These are phyloP conservation scores for Exophiala phaeomuriformis DNA, from an alignment of 2,329 filamentous ascomycete species.

Conservation along the genomic window DNA sequence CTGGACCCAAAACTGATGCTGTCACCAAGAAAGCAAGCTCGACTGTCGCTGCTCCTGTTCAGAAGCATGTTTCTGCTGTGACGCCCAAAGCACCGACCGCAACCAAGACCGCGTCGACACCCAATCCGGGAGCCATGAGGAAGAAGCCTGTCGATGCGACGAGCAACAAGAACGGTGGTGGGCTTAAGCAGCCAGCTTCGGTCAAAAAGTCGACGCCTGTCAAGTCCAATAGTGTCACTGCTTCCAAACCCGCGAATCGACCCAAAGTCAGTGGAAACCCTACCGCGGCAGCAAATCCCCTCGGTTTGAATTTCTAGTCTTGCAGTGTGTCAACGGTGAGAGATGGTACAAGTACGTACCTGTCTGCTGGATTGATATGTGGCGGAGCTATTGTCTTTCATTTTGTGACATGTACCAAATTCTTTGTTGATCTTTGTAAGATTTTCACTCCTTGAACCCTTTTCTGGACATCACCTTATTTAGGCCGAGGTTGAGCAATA, in stretches of 20 bases:
- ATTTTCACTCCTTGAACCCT: no score
- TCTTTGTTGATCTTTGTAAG: no score
- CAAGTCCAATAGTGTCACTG: constrained; percentile 8
- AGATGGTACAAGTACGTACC: no score
- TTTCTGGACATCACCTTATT: no score
- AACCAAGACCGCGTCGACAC: constrained; percentile 5
- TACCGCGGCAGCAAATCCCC: constrained; percentile 19
- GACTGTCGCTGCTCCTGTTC: not conserved
- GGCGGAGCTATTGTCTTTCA: no score
- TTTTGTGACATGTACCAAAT: no score
- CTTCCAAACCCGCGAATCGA: constrained; percentile 6
- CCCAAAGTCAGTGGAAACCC: constrained; percentile 7
- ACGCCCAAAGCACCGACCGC: constrained; percentile 5
- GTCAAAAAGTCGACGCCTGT: constrained; percentile 7
- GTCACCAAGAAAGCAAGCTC: constrained; percentile 7
- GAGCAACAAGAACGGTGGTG: not conserved
- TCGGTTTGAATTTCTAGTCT: constrained; percentile 14
- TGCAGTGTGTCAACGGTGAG: no score
- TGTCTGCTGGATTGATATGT: no score
- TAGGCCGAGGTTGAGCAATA: no score
- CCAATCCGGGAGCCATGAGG: constrained; percentile 22
- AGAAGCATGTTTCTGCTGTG: constrained; percentile 9
- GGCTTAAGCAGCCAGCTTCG: not conserved
- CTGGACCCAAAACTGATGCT: not conserved
- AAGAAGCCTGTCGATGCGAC: constrained; percentile 8